A percentile compares a stretch with the other conserved stretches of the same genome.
Conservation (phyloP, 2,329 filamentous ascomycete species). For the Lecanoromycetidae sp. region DNA sequence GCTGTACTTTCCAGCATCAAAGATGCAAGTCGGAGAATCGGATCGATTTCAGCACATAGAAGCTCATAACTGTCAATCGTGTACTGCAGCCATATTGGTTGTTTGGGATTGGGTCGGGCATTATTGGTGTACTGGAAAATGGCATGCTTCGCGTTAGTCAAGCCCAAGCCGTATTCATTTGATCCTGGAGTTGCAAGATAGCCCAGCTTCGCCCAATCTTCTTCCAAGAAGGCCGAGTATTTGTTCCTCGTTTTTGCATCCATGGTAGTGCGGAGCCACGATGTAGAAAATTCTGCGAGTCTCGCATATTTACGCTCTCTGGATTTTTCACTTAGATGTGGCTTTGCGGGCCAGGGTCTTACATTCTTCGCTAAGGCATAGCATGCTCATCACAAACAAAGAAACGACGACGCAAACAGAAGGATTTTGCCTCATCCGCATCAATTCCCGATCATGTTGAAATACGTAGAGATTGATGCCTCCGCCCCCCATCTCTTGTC, state of each 20-base stretch:
- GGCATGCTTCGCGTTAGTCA: not conserved
- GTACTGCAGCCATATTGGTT: no score
- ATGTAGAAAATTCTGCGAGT: not conserved
- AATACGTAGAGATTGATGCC: no score
- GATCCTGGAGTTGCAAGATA: not conserved
- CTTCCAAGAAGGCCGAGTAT: not conserved
- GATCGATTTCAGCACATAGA: not conserved
- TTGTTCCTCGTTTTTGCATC: not conserved
- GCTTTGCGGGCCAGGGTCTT: no score
- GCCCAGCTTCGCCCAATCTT: slow-evolving; percentile 1
- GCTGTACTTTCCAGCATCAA: not conserved
- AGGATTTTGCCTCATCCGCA: no score
- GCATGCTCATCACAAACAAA: no score
- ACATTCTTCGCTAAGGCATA: no score
- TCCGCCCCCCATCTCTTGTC: no score
- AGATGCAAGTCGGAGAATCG: not conserved
- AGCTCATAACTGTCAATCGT: no score
- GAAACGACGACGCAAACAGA: no score
- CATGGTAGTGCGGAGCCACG: not conserved
- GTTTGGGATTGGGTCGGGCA: not conserved
- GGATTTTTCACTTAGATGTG: not conserved
- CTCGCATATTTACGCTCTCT: not conserved
- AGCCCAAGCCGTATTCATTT: not conserved
- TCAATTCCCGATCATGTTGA: no score
- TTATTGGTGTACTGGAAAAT: not conserved